phyloP scores from a whole-genome alignment of 2,329 filamentous ascomycete species.

The Penicillium sp. region DNA sequence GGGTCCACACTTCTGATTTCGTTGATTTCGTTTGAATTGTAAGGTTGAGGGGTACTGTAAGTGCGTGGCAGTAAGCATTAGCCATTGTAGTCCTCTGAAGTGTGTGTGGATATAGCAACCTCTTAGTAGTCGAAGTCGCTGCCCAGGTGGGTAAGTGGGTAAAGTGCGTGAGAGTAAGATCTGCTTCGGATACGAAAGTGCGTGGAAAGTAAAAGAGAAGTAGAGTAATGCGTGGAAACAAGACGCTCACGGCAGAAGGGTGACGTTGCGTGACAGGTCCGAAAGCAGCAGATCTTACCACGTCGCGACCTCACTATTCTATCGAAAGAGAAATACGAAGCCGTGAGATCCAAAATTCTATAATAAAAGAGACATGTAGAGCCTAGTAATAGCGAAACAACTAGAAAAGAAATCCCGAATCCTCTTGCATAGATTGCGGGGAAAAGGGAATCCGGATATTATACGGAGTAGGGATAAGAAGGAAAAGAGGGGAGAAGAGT shows the following conservation, averaged over 20 bases:
- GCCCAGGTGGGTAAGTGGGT: not conserved
- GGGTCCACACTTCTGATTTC: not conserved
- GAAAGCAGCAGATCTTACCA: constrained; percentile 16
- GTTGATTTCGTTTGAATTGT: not conserved
- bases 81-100: not conserved
- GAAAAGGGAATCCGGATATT: not conserved
- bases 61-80: not conserved
- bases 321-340: not conserved
- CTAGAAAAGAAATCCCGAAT: not conserved
- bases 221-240: not conserved
- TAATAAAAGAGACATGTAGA: not conserved
- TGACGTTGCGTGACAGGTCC: constrained; percentile 23
- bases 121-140: too few relatives aligned
- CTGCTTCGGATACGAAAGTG: not conserved
- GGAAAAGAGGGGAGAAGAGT: constrained; percentile 1
- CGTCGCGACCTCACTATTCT: not conserved
- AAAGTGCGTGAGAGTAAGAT: not conserved
- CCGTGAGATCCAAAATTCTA: not conserved
- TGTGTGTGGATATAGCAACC: not conserved
- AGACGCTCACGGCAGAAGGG: too few relatives aligned
- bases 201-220: not conserved
- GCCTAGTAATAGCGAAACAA: not conserved
- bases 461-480: not conserved
- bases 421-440: not conserved
- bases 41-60: not conserved